phyloP scores from a whole-genome alignment of 2,329 filamentous ascomycete species.

The Stachybotrys elegans region DNA sequence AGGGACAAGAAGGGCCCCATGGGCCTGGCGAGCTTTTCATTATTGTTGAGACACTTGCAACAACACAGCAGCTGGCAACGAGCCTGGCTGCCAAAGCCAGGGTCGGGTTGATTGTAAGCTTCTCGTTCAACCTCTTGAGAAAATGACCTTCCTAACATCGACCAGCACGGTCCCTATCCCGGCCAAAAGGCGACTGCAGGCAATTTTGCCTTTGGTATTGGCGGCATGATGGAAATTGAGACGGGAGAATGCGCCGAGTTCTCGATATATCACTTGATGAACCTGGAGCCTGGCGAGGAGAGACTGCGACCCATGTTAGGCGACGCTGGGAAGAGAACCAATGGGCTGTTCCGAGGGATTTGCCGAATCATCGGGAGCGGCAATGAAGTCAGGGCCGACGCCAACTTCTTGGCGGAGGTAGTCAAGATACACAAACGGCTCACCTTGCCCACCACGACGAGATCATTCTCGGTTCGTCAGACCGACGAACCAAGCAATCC shows the following conservation, averaged over 20 bases:
- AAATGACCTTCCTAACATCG: neutral
- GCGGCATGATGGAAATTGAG: constrained; percentile 21
- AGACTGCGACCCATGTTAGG: constrained; percentile 1
- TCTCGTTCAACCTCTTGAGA: neutral
- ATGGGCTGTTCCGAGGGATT: constrained; percentile 3
- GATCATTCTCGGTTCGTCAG: neutral
- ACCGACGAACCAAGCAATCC: neutral
- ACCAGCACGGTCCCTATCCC: constrained; percentile 38
- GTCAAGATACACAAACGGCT: neutral
- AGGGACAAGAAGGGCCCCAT: constrained; percentile 6
- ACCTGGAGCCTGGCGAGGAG: constrained; percentile 24
- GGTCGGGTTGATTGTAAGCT: constrained; percentile 18
- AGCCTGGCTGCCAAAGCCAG: constrained; percentile 22
- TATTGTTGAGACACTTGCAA: constrained; percentile 40
- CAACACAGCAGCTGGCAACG: constrained; percentile 38
- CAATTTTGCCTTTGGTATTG: constrained; percentile 37
- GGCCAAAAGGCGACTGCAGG: constrained; percentile 48
- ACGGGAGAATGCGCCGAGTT: constrained; percentile 35
- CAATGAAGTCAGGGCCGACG: neutral
- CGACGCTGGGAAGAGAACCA: neutral
- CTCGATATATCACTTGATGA: constrained; percentile 45
- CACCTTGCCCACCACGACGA: neutral
- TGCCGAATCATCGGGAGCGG: constrained; percentile 8
- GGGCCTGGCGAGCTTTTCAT: constrained; percentile 30
- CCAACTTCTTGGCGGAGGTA: neutral